Base-by-base conservation (phyloP, 2,329 filamentous ascomycete species). In the Diaporthe citri region DNA sequence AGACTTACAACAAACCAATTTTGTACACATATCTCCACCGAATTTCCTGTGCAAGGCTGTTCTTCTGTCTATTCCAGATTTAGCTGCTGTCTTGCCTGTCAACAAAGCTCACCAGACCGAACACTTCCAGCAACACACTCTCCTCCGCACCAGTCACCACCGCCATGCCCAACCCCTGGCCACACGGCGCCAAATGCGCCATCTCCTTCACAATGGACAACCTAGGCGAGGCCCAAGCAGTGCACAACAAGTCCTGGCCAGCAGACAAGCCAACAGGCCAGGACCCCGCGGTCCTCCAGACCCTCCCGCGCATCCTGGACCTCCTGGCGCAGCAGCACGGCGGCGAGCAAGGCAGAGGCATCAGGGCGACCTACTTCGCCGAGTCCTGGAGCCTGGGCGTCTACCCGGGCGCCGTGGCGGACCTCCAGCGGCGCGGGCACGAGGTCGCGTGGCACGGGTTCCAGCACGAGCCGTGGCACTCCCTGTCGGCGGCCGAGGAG, bases 121-220 rank as follows among this genome's bases (percentile, higher is more conserved):
- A 25, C 60, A 15, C 60, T 9, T 10, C 39, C 4, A 51, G 22
- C 20, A n/a, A n/a, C 20, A n/a, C 6, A 15, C 39, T 15, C 39
- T 41, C 39, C 39, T 41, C 12, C 39, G 9, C 39, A n/a, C n/a
- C 57, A 60, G n/a, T 20, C 3, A 20, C 59, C 13, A 64, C 5
- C 36, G 31, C 22, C 28, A 57, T 57, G 52, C 17, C 59, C 22
- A 28, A 60, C 39, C 75, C 76, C 69, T 82, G 80, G 80, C 81
- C 81, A 17, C 20, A 76, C 70, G 74, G 76, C 60, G 74, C 78
- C 70, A 77, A 75, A 51, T 80, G 78, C 59, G 80, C 80, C 76
- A 75, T 82, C 73, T 77, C 79, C 75, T 78, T 82, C 75, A 82
- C 80, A 1, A 80, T 82, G 79, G 81, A 82, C 77, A 82, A 82